Evolutionary conservation across 2,329 filamentous ascomycete genomes (phyloP), one percentile per base, ranked within the genome.

Genomic region (Nannizziopsis arthrosporioides): DNA sequence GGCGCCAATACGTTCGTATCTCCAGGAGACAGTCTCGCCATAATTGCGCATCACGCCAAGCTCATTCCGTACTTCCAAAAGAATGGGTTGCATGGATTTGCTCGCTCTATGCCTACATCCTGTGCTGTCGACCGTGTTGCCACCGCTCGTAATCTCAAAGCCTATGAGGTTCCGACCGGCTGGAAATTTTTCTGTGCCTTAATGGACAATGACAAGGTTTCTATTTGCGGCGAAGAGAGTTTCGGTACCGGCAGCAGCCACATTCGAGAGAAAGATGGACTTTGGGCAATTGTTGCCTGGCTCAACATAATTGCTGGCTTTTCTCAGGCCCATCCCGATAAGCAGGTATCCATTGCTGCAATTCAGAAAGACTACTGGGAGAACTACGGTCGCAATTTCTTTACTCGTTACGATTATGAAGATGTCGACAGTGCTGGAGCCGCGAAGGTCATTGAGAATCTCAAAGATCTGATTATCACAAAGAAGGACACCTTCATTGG

Each of bases 121-220:
- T 88, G 87, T 37, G 92, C 92, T 17, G 86, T 98, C 46, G 92
- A 98, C 65, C 81, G 94, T 12, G 92, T 98, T 36, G 92, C 92
- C 58, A 86, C 94, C 77, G 88, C 87, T 61, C 90, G 95, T 73
- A 85, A 85, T 32, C 77, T 98, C 37, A 74, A 86, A 71, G 84
- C 80, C 70, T 98, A 98, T 71, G 92, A 98, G 70, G 92, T 98
- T 1, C 92, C 92, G 34, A 98, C 92, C 0, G 92, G 92, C 61
- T 98, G 92, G 92, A 95, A 95, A 70, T 95, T 95, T 77, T 95
- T 95, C 81, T 95, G 89, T 64, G 87, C 88, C 59, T 77, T 95
- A 50, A 94, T 95, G 61, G 89, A 95, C 63, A 84, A 86, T 56
- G 75, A 94, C 71, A 94, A 94, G 76, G 83, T 95, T 63, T 94